Evolutionary conservation across 495 filamentous ascomycete genomes (phyloP), one percentile per base, ranked within the genome.

Genomic region (Massariosphaeria phaeospora): DNA sequence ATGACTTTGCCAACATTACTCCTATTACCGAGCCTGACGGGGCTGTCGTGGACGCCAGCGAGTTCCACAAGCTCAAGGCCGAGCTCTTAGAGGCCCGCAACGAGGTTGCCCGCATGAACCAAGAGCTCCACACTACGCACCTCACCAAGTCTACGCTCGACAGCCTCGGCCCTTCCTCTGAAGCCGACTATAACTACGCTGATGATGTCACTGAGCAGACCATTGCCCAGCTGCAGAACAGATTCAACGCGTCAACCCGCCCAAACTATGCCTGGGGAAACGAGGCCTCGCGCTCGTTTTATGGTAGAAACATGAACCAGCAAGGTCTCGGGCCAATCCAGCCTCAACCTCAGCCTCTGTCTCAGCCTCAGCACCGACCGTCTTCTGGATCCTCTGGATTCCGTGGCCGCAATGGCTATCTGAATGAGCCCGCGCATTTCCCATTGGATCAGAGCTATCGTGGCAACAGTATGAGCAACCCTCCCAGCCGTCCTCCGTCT

Each of bases 61-160:
- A 84, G 52, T 62, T 84, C 40, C 60, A 72, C 55, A 79, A 78
- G 34, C 76, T 94, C 40, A 79, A 80, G 55, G 73, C 79, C 48
- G 85, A 97, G 69, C 77, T 98, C 12, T 80, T 85, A 49, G 81
- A 79, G 57, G 89, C 90, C 20, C 85, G 87, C 58, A 81, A 79
- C 61, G 85, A 83, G 57, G 90, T 98, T 67, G 84, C 82, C 49
- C 76, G 82, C 15, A 85, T 95, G 69, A 88, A 89, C 55, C 81
- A 90, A 52, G 89, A 96, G 68, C 78, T 96, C 48, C 77, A 84
- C 23, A 85, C 91, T 53, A 85, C 76, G 9, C 87, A 88, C 36
- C 80, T 81, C 63, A 82, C 81, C 40, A 86, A 84, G 66, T 84
- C 88, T 63, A 89, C 84, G 12, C 57, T 89, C 40, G 84, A 89